A percentile compares a stretch with the other conserved stretches of the same genome.
Evolutionary conservation across 306 rosid species (phyloP).

Genomic region (Prosopis cineraria): DNA sequence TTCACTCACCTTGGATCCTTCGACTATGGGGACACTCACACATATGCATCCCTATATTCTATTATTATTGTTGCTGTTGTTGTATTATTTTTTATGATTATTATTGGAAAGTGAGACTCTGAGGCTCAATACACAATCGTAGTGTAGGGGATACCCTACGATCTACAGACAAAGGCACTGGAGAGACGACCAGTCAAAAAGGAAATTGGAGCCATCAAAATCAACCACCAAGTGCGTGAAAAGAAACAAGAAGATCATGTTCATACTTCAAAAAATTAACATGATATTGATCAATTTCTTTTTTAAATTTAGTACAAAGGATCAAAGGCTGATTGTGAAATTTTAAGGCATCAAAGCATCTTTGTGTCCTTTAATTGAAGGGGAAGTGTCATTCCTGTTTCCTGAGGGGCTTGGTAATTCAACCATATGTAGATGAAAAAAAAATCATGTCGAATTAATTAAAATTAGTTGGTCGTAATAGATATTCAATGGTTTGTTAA

Average conservation of each 20-base stretch:
- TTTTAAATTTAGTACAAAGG: too few relatives aligned
- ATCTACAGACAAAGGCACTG: slow-evolving; percentile 36
- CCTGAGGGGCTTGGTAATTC: too few relatives aligned
- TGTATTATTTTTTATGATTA: too few relatives aligned
- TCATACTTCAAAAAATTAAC: too few relatives aligned
- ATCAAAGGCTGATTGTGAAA: too few relatives aligned
- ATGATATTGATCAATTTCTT: too few relatives aligned
- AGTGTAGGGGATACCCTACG: slow-evolving; percentile 19
- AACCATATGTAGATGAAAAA: too few relatives aligned
- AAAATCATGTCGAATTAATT: too few relatives aligned
- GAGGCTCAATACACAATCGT: background rate
- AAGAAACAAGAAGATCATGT: slow-evolving; percentile 1
- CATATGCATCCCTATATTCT: slow-evolving; percentile 21
- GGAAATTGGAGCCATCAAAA: slow-evolving; percentile 49
- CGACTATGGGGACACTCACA: slow-evolving; percentile 41
- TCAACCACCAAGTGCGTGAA: slow-evolving; percentile 46
- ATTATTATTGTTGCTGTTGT: too few relatives aligned
- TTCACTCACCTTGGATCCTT: slow-evolving; percentile 54
- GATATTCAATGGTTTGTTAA: background rate
- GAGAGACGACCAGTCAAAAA: slow-evolving; percentile 76
- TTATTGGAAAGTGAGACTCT: slow-evolving; percentile 34
- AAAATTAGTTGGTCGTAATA: too few relatives aligned
- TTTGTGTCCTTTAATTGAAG: background rate
- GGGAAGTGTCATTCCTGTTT: background rate
- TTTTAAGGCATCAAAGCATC: background rate